phyloP scores from a whole-genome alignment of 192 early-diverging fungal genomes.

The Endogone sp. region DNA sequence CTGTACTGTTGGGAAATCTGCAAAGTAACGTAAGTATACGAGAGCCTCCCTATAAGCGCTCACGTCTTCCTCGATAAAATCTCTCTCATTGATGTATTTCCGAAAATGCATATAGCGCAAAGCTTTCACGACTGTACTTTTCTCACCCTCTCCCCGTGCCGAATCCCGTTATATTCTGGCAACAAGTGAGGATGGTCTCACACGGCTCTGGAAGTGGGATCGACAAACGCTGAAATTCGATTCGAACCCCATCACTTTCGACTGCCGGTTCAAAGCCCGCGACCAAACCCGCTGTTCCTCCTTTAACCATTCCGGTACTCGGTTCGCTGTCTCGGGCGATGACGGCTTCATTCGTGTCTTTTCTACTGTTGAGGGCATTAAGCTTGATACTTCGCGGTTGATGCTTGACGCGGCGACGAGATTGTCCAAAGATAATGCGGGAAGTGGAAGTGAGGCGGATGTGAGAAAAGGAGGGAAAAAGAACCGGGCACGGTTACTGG shows the following conservation, averaged over 20 bases:
- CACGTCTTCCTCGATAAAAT: neutral
- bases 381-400: neutral
- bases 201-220: conserved; percentile 72
- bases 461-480: neutral
- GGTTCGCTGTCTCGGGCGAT: conserved; percentile 73
- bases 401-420: neutral
- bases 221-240: conserved; percentile 50
- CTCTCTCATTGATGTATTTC: neutral
- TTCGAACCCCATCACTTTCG: conserved; percentile 47
- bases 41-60: conserved; percentile 24
- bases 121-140: conserved; percentile 59
- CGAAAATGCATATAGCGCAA: conserved; percentile 30
- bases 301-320: conserved; percentile 75
- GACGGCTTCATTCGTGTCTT: conserved; percentile 77
- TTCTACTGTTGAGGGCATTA: conserved; percentile 54
- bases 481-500: neutral
- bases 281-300: conserved; percentile 54
- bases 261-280: conserved; percentile 45
- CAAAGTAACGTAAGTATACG: conserved; percentile 6
- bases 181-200: conserved; percentile 66
- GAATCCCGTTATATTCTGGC: conserved; percentile 67
- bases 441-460: neutral
- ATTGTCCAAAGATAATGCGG: neutral
- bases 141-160: conserved; percentile 71
- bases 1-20: conserved; percentile 40